Conservation (phyloP, 805 yeast species). For the Lachancea thermotolerans region DNA sequence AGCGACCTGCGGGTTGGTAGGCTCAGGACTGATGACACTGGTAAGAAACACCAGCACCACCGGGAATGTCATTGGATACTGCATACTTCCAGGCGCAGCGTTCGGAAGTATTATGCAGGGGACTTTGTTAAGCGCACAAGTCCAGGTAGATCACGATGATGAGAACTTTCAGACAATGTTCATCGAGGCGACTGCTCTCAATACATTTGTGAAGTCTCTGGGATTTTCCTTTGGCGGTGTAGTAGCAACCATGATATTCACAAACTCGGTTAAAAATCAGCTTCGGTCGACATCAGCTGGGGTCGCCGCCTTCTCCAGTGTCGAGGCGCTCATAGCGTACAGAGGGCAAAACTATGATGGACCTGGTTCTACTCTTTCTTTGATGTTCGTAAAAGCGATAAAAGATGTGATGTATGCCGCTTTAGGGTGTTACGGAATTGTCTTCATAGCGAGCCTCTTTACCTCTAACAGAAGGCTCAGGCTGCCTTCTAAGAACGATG, state of each 20-base stretch:
- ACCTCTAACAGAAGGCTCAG: constrained; percentile 15
- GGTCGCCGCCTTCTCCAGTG: constrained; percentile 8
- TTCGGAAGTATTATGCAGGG: constrained; percentile 34
- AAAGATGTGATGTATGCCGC: constrained; percentile 17
- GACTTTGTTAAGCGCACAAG: constrained; percentile 27
- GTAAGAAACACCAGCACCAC: constrained; percentile 27
- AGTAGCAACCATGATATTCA: constrained; percentile 20
- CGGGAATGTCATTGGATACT: constrained; percentile 30
- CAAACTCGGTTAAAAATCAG: constrained; percentile 15
- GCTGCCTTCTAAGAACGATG: too few relatives aligned
- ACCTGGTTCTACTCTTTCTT: constrained; percentile 8
- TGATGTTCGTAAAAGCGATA: constrained; percentile 5
- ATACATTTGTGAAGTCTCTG: constrained; percentile 18
- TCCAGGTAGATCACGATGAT: constrained; percentile 19
- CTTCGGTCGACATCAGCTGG: constrained; percentile 1
- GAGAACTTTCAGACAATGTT: constrained; percentile 16
- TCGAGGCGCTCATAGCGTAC: constrained; percentile 17
- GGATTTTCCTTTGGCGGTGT: constrained; percentile 25
- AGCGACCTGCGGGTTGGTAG: constrained; percentile 28
- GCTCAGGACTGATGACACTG: constrained; percentile 32
- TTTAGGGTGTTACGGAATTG: constrained; percentile 2
- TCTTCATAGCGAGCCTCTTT: constrained; percentile 4
- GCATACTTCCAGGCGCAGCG: constrained; percentile 35
- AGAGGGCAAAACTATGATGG: constrained; percentile 19
- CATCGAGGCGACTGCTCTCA: constrained; percentile 22